Conservation (phyloP, 805 yeast species). For the Metschnikowia matae region DNA sequence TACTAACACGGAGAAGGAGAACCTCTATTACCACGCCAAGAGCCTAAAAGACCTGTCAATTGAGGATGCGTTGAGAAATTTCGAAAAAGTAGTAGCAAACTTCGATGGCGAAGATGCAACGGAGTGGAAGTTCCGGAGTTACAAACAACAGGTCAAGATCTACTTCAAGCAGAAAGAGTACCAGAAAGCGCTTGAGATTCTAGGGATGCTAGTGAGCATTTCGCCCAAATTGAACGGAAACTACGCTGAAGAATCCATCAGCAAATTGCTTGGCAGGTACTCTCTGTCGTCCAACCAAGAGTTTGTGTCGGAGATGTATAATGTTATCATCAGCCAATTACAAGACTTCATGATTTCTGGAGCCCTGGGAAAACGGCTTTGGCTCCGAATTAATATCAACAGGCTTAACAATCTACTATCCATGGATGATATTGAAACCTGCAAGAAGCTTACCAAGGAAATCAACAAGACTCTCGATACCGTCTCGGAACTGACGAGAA, state of each 20-base stretch:
- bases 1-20: constrained; percentile 23
- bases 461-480: constrained; percentile 36
- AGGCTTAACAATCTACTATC: constrained; percentile 36
- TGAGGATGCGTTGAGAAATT: constrained; percentile 7
- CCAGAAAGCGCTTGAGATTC: constrained; percentile 20
- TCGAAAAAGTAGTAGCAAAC: constrained; percentile 17
- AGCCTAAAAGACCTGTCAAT: constrained; percentile 31
- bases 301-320: constrained; percentile 31
- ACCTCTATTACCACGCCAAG: constrained; percentile 36
- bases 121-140: constrained; percentile 37
- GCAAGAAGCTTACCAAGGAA: constrained; percentile 29
- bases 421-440: constrained; percentile 27
- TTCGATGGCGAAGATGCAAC: constrained; percentile 22
- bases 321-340: constrained; percentile 27
- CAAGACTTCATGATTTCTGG: constrained; percentile 17
- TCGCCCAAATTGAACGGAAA: constrained; percentile 28
- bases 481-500: constrained; percentile 43
- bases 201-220: constrained; percentile 22
- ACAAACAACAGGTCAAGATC: constrained; percentile 41
- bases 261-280: constrained; percentile 33
- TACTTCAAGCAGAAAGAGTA: constrained; percentile 22
- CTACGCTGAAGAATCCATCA: constrained; percentile 39
- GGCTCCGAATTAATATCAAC: constrained; percentile 46
- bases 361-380: constrained; percentile 30
- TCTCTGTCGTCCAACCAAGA: constrained; percentile 23